phyloP scores from a whole-genome alignment of 164 flowering plant species.

The Chloranthus sessilifolius region DNA sequence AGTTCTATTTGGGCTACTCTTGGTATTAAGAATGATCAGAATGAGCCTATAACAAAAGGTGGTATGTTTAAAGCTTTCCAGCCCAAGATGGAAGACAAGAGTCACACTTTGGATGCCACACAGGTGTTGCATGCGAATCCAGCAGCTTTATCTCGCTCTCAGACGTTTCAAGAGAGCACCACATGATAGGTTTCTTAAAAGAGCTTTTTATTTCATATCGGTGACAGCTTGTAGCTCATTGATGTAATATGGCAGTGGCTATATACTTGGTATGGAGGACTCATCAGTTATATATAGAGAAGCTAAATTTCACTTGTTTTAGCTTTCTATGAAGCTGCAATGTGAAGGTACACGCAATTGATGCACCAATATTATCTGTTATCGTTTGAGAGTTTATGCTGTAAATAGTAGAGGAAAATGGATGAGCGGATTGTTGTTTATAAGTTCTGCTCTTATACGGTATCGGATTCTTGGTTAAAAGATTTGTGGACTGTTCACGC shows the following conservation, averaged over 20 bases:
- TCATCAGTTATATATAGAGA: not conserved
- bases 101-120: conserved; percentile 15
- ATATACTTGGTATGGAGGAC: conserved; percentile 1
- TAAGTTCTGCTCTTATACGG: no score
- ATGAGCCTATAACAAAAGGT: conserved; percentile 16
- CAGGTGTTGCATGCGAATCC: conserved; percentile 41
- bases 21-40: conserved; percentile 32
- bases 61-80: conserved; percentile 27
- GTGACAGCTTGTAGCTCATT: not conserved
- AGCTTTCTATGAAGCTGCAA: conserved; percentile 2
- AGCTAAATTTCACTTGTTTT: not conserved
- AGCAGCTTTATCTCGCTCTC: conserved; percentile 45
- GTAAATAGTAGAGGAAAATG: no score
- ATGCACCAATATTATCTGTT: no score
- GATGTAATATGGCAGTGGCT: not conserved
- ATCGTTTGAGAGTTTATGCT: no score
- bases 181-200: not conserved
- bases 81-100: conserved; percentile 19
- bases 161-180: conserved; percentile 41
- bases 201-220: not conserved
- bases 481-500: no score
- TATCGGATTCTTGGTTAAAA: no score
- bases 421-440: no score
- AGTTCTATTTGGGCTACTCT: conserved; percentile 38
- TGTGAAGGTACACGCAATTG: no score